Evolutionary conservation across 441 rosid species (phyloP).

Genomic region (Theobroma grandiflorum): DNA sequence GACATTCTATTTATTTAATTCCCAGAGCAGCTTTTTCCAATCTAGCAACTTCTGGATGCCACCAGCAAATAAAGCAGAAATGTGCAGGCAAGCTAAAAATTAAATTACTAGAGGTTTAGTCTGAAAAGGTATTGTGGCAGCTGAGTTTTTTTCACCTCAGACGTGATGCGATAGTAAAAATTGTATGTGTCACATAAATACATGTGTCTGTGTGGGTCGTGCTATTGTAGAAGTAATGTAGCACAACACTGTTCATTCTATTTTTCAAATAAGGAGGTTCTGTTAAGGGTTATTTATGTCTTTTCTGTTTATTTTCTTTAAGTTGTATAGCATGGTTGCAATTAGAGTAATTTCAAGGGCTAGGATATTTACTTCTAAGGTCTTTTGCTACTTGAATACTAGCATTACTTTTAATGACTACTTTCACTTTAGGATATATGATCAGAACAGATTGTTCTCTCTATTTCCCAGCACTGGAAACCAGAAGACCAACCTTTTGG

Average conservation of each 20-base stretch:
- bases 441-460: neutral
- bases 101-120: neutral
- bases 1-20: neutral
- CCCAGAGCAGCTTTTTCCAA: neutral
- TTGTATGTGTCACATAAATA: neutral
- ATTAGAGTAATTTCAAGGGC: neutral
- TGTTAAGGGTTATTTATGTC: neutral
- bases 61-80: neutral
- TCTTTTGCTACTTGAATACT: neutral
- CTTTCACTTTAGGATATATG: neutral
- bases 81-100: neutral
- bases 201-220: neutral
- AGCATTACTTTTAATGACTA: neutral
- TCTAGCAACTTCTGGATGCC: neutral
- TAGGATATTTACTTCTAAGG: neutral
- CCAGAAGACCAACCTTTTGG: neutral
- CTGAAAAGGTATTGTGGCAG: neutral
- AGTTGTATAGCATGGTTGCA: neutral
- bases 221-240: neutral
- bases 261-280: neutral
- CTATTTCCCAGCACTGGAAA: neutral
- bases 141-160: neutral
- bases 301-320: neutral
- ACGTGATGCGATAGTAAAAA: neutral
- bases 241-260: neutral